Evolutionary conservation across 257 asterid species (phyloP).

Genomic region (Verbena officinalis): DNA sequence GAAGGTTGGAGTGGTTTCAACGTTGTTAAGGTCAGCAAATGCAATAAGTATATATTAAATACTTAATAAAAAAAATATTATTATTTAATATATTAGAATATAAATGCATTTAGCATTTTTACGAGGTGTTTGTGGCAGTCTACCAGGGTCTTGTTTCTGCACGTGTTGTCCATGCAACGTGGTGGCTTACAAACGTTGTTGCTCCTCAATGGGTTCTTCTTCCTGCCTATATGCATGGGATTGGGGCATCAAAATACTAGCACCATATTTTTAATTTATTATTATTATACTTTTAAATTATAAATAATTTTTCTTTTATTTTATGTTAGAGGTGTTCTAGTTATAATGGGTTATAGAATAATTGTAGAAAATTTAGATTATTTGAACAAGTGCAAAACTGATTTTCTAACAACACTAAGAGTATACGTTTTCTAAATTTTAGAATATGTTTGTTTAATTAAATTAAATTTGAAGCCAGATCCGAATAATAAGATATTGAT

Average conservation of each 20-base stretch:
- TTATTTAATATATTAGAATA: background rate
- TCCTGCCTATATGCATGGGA: background rate
- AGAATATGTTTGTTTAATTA: too few species aligned
- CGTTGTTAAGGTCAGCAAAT: constrained; percentile 7
- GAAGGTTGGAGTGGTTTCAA: background rate
- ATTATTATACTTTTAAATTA: too few species aligned
- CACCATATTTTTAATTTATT: too few species aligned
- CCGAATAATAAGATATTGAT: too few species aligned
- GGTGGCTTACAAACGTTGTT: background rate
- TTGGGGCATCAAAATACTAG: too few species aligned
- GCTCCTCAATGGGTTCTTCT: background rate
- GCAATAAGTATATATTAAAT: background rate
- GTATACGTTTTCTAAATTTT: too few species aligned
- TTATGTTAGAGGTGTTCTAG: background rate
- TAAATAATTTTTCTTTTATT: background rate
- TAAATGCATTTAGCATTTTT: background rate
- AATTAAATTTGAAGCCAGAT: too few species aligned
- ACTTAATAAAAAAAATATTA: too few species aligned
- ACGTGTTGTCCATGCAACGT: constrained; percentile 42
- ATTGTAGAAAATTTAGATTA: too few species aligned
- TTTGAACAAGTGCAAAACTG: too few species aligned
- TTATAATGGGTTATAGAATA: too few species aligned
- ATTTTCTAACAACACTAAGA: too few species aligned
- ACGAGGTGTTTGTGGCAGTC: background rate
- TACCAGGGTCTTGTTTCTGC: constrained; percentile 41